These are phyloP conservation scores for rapeseed (Brassica napus) DNA, from an alignment of 345 rosid genomes.

Conservation along the genomic window Da-Ae NC_063439.1:8113501-8114000, in stretches of 20 bases:
- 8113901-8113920: constrained; percentile 76
- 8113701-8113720: constrained; percentile 81
- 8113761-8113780: too few species aligned
- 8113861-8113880: constrained; percentile 80
- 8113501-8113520: constrained; percentile 72
- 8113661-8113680: constrained; percentile 88
- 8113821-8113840: constrained; percentile 84
- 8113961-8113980: background rate
- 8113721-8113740: constrained; percentile 63
- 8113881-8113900: constrained; percentile 73
- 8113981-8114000: background rate
- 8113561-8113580: constrained; percentile 66
- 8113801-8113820: constrained; percentile 10
- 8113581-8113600: constrained; percentile 68
- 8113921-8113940: background rate
- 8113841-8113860: constrained; percentile 53
- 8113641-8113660: constrained; percentile 69
- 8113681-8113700: constrained; percentile 73
- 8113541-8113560: constrained; percentile 77
- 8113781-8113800: background rate
- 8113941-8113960: background rate
- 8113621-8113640: constrained; percentile 86
- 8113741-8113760: background rate
- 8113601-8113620: constrained; percentile 68
- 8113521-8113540: constrained; percentile 74